Conservation (phyloP, 371 early-diverging fungal genomes). For the Mucor lusitanicus region DNA sequence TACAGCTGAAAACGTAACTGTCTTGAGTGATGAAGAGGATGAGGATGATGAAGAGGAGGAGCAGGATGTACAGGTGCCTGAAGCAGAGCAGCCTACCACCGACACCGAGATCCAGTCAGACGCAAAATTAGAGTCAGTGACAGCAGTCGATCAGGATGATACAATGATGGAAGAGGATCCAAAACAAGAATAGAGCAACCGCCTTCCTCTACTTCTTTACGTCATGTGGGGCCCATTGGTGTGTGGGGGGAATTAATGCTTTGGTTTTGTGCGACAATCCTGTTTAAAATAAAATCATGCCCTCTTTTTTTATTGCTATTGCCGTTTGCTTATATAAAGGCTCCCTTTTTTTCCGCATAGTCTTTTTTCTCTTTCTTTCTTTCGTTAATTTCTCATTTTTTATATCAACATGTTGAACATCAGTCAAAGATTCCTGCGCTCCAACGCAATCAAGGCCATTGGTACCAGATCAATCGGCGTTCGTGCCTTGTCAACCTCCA, state of each 20-base stretch:
- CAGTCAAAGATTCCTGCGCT: constrained; percentile 1
- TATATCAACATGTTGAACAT: background rate
- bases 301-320: background rate
- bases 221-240: constrained; percentile 2
- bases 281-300: constrained; percentile 9
- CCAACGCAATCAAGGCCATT: background rate
- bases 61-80: background rate
- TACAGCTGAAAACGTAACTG: background rate
- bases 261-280: constrained; percentile 2
- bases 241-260: background rate
- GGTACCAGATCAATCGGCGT: background rate
- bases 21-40: background rate
- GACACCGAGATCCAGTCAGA: constrained; percentile 45
- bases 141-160: constrained; percentile 13
- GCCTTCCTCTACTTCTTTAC: background rate
- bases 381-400: background rate
- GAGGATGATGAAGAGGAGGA: constrained; percentile 5
- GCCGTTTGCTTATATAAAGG: background rate
- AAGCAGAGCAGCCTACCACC: constrained; percentile 31
- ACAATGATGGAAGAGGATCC: constrained; percentile 12
- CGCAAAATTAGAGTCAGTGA: constrained; percentile 1
- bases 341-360: background rate
- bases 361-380: background rate
- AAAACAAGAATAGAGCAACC: constrained; percentile 7
- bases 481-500: constrained; percentile 3